phyloP scores from a whole-genome alignment of 2,329 filamentous ascomycete species.

The Fusarium marasasianum region DNA sequence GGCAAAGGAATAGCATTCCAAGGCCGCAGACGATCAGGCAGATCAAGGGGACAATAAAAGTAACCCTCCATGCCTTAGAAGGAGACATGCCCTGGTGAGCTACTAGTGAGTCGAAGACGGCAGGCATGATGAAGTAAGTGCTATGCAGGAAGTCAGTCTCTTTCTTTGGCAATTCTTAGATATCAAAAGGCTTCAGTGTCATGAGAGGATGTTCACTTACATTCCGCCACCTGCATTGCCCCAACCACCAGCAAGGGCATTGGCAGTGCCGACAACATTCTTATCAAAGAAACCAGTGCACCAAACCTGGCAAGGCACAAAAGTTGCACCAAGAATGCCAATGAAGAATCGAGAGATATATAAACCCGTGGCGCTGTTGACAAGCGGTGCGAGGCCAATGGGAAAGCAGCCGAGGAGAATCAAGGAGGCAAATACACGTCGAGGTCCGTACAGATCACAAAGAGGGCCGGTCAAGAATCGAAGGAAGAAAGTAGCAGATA shows the following conservation, averaged over 20 bases:
- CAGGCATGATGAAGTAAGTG: constrained; percentile 94
- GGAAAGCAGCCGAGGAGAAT: constrained; percentile 84
- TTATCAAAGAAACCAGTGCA: constrained; percentile 93
- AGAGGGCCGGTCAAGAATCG: constrained; percentile 81
- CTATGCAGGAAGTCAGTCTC: constrained; percentile 8
- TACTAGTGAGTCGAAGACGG: constrained; percentile 82
- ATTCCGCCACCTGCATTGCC: constrained; percentile 91
- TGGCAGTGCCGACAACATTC: constrained; percentile 88
- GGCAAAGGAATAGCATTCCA: constrained; percentile 76
- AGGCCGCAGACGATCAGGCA: constrained; percentile 74
- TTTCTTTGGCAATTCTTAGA: background rate
- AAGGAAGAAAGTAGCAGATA: constrained; percentile 75
- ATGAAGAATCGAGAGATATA: constrained; percentile 82
- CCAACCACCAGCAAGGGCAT: constrained; percentile 84
- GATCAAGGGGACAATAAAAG: constrained; percentile 85
- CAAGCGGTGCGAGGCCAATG: constrained; percentile 81
- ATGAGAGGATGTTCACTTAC: constrained; percentile 19
- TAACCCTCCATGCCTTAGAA: constrained; percentile 82
- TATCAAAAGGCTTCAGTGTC: background rate
- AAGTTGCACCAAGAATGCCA: constrained; percentile 79
- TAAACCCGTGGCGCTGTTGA: constrained; percentile 70
- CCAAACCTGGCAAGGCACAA: constrained; percentile 92
- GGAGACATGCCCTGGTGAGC: constrained; percentile 65
- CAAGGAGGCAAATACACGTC: constrained; percentile 79
- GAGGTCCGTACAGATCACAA: constrained; percentile 87